phyloP scores from a whole-genome alignment of 768 basidiomycete genomes.

The Hygrophorus russula region DNA sequence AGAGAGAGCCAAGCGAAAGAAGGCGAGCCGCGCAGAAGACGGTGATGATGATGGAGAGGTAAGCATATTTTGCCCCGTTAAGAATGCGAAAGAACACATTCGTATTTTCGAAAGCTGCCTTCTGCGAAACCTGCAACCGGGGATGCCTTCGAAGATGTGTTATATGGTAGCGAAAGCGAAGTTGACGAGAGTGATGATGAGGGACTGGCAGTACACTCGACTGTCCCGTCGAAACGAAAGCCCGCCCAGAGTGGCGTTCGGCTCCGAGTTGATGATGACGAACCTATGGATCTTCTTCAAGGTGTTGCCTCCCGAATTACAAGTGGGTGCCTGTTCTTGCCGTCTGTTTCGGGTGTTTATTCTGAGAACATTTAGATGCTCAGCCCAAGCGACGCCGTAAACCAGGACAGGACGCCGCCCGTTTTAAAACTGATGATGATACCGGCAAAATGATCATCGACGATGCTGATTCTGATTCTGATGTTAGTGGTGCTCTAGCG shows the following conservation, averaged over 20 bases:
- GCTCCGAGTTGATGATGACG: slow-evolving; percentile 78
- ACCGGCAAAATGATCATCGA: slow-evolving; percentile 74
- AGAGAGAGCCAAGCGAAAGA: slow-evolving; percentile 86
- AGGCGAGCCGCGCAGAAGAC: slow-evolving; percentile 44
- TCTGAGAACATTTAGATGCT: slow-evolving; percentile 22
- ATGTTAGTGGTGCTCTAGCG: slow-evolving; percentile 24
- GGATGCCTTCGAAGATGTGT: slow-evolving; percentile 92
- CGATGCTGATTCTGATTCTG: slow-evolving; percentile 38
- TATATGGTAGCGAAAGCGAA: slow-evolving; percentile 96
- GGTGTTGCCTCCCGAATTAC: slow-evolving; percentile 64
- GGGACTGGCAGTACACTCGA: slow-evolving; percentile 14
- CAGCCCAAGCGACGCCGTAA: slow-evolving; percentile 47
- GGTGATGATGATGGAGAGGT: slow-evolving; percentile 43
- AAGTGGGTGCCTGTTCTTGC: slow-evolving; percentile 33
- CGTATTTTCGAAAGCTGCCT: slow-evolving; percentile 22
- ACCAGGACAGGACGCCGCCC: slow-evolving; percentile 77
- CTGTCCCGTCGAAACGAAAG: slow-evolving; percentile 21
- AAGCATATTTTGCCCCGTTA: slow-evolving; percentile 1
- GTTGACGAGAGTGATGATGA: slow-evolving; percentile 63
- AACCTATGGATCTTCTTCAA: slow-evolving; percentile 90
- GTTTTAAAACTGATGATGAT: slow-evolving; percentile 81
- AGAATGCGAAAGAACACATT: slow-evolving; percentile 3
- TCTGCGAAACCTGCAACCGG: slow-evolving; percentile 46
- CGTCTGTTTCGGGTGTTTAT: background rate
- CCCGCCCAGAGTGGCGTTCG: slow-evolving; percentile 36